Percentiles rank a stretch among this genome's conserved stretches.
Conservation (phyloP, 306 rosid genomes). For the Rubus idaeus region DNA sequence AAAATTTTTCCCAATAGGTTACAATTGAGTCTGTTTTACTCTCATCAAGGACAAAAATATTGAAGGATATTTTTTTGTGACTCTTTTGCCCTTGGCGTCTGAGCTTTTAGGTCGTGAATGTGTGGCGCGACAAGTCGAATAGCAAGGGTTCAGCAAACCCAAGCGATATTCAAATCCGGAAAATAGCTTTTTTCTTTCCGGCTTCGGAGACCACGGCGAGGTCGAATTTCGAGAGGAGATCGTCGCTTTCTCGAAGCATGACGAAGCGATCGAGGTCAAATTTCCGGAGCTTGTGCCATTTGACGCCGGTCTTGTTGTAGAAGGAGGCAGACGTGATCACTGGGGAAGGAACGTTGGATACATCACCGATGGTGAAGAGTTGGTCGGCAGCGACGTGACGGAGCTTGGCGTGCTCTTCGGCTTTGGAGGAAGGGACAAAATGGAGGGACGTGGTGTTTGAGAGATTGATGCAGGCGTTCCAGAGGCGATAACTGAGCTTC, state of each 20-base stretch:
- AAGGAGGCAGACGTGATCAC: slow-evolving; percentile 63
- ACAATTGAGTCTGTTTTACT: too few species aligned
- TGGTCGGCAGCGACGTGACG: slow-evolving; percentile 78
- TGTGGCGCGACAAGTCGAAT: too few species aligned
- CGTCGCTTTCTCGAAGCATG: slow-evolving; percentile 86
- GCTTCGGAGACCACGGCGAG: slow-evolving; percentile 30
- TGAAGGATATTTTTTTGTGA: too few species aligned
- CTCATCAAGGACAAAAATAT: too few species aligned
- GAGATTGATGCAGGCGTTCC: slow-evolving; percentile 91
- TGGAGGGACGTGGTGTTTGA: slow-evolving; percentile 62
- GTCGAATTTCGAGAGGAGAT: slow-evolving; percentile 54
- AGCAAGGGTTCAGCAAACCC: slow-evolving; percentile 34
- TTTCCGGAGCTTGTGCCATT: slow-evolving; percentile 65
- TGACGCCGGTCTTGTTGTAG: slow-evolving; percentile 72
- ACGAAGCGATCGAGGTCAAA: slow-evolving; percentile 66
- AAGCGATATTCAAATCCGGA: slow-evolving; percentile 71
- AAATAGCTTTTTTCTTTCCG: slow-evolving; percentile 56
- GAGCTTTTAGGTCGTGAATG: too few species aligned
- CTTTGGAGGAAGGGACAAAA: slow-evolving; percentile 18
- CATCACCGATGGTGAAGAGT: slow-evolving; percentile 47
- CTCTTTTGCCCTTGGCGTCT: too few species aligned
- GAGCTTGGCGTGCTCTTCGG: slow-evolving; percentile 63
- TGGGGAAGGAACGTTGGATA: slow-evolving; percentile 64
- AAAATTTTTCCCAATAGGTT: rapidly evolving
- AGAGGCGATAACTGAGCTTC: slow-evolving; percentile 93